These are phyloP conservation scores for Hysterangium stoloniferum DNA, from an alignment of 768 basidiomycete genomes.

Conservation along the genomic window DNA sequence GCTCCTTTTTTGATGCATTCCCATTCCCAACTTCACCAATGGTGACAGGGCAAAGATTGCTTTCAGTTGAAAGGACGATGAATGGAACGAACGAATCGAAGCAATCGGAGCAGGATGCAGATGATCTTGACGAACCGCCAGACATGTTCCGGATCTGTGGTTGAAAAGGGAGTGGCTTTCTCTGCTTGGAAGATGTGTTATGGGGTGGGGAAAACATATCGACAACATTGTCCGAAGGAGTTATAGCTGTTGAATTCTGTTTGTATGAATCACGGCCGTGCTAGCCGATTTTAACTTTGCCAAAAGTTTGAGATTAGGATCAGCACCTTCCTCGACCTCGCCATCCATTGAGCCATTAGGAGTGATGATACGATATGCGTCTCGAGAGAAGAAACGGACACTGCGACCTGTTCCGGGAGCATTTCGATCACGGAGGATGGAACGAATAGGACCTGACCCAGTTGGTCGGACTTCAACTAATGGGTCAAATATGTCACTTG, in stretches of 20 bases:
- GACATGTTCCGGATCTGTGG: constrained; percentile 2
- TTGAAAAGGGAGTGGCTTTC: constrained; percentile 15
- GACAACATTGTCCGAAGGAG: no score
- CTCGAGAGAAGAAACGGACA: constrained; percentile 69
- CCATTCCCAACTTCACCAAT: constrained; percentile 28
- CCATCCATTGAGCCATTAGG: constrained; percentile 49
- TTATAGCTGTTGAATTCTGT: constrained; percentile 15
- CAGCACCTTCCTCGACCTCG: constrained; percentile 20
- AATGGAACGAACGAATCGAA: constrained; percentile 1
- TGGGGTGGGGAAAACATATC: not conserved
- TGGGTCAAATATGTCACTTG: not conserved
- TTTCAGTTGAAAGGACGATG: constrained; percentile 21
- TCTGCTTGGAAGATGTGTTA: not conserved
- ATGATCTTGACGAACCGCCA: not conserved
- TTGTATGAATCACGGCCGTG: not conserved
- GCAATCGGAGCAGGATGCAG: no score
- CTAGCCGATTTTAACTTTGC: constrained; percentile 1
- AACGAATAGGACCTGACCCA: constrained; percentile 46
- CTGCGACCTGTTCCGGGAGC: constrained; percentile 74
- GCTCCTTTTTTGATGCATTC: constrained; percentile 19
- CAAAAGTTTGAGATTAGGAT: not conserved
- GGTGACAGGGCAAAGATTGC: constrained; percentile 34
- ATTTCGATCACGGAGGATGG: constrained; percentile 62
- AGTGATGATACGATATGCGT: constrained; percentile 56
- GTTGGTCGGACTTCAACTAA: not conserved